Conservation (phyloP, 352 stramenopile species). For the Phytophthora pistaciae region DNA sequence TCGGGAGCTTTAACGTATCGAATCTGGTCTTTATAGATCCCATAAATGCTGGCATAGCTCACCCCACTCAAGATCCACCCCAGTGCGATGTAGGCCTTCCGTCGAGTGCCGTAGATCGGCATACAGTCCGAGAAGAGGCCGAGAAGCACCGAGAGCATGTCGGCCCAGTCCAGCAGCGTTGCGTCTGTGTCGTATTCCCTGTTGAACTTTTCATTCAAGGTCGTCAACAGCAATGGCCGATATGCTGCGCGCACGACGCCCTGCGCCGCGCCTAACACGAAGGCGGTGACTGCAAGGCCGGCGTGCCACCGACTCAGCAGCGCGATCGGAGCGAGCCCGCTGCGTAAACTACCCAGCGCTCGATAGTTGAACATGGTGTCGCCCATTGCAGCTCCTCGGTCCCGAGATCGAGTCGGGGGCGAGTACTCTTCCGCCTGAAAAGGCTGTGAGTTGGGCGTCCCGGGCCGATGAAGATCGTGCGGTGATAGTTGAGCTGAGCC, state of each 20-base stretch:
- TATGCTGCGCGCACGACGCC: conserved; percentile 47
- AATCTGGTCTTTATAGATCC: conserved; percentile 15
- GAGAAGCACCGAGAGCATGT: conserved; percentile 82
- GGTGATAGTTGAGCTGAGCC: conserved; percentile 16
- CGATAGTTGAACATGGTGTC: conserved; percentile 62
- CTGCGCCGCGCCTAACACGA: conserved; percentile 36
- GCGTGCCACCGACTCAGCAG: conserved; percentile 48
- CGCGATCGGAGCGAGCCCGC: conserved; percentile 39
- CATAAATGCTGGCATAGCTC: conserved; percentile 18
- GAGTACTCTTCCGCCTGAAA: conserved; percentile 10
- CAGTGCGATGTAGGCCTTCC: conserved; percentile 91
- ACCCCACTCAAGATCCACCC: conserved; percentile 58
- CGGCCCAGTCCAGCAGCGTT: conserved; percentile 71
- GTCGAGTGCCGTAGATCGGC: conserved; percentile 78
- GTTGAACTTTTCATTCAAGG: conserved; percentile 45
- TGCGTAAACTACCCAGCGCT: conserved; percentile 55
- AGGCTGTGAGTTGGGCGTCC: neutral
- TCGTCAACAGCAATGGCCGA: conserved; percentile 56
- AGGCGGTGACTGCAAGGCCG: conserved; percentile 49
- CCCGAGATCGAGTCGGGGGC: conserved; percentile 10
- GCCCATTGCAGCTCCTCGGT: conserved; percentile 30
- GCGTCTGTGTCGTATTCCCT: conserved; percentile 40
- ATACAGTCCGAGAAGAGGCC: conserved; percentile 88
- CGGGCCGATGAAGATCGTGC: neutral
- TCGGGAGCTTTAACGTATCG: conserved; percentile 11